Evolutionary conservation across 1,284 basidiomycete genomes (phyloP).

Genomic region (Ganoderma meredithae): DNA sequence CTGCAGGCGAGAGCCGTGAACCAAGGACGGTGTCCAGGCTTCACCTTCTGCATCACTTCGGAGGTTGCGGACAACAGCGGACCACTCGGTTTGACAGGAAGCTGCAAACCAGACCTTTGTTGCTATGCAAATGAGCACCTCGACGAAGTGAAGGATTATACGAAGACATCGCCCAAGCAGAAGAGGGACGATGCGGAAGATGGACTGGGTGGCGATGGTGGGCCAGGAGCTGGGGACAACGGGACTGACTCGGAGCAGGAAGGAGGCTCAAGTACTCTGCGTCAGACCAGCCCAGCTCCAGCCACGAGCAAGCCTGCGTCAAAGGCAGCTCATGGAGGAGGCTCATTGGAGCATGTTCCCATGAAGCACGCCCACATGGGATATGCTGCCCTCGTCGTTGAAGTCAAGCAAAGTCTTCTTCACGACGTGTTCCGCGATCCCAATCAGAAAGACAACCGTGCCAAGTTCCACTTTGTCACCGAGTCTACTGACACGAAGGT

Average conservation of each 20-base stretch:
- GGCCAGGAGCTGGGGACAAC: neutral
- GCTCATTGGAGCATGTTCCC: neutral
- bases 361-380: conserved; percentile 15
- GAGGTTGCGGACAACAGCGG: conserved; percentile 2
- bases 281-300: neutral
- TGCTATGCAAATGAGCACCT: conserved; percentile 9
- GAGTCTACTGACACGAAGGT: neutral
- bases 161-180: neutral
- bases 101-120: conserved; percentile 20
- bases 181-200: neutral
- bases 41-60: conserved; percentile 20
- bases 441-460: neutral
- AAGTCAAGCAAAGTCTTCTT: neutral
- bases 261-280: no score
- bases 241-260: no score
- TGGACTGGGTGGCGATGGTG: neutral
- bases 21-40: conserved; percentile 19
- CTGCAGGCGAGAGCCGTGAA: conserved; percentile 1
- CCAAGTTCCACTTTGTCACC: neutral
- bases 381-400: conserved; percentile 12
- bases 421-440: conserved; percentile 17
- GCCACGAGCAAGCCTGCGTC: no score
- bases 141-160: neutral
- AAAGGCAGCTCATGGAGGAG: no score
- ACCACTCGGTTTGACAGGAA: neutral